Evolutionary conservation across 352 stramenopile genomes (phyloP).

Genomic region (Phytophthora palmivora): DNA sequence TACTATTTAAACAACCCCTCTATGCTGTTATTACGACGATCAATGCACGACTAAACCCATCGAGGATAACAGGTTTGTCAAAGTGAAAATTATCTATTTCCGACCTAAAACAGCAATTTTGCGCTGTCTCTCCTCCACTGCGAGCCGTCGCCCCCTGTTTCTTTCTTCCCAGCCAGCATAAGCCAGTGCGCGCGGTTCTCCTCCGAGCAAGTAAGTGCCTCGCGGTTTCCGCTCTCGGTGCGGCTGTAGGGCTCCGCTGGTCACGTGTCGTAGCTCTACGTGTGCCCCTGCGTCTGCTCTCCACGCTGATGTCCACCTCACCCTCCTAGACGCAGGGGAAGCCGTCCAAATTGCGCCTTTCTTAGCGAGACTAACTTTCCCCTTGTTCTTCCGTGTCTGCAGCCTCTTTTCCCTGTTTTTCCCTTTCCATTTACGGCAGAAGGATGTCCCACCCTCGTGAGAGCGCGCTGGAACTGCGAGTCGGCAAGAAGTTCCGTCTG

Average conservation of each 20-base stretch:
- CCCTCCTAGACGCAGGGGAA: conserved; percentile 9
- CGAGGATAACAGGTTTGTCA: neutral
- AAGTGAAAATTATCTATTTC: conserved; percentile 31
- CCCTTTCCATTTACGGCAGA: conserved; percentile 11
- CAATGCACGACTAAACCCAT: neutral
- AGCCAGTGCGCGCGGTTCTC: conserved; percentile 37
- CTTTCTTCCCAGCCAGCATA: conserved; percentile 46
- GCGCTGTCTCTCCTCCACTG: conserved; percentile 38
- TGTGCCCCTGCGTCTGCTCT: conserved; percentile 19
- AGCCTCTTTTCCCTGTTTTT: conserved; percentile 28
- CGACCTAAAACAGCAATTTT: conserved; percentile 21
- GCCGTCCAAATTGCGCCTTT: neutral
- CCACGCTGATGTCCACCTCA: neutral
- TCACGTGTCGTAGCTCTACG: neutral
- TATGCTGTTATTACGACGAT: neutral
- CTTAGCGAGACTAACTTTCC: conserved; percentile 16
- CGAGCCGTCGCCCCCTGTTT: conserved; percentile 46
- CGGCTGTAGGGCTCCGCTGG: neutral
- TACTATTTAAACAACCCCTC: neutral
- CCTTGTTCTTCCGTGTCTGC: neutral
- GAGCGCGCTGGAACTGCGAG: conserved; percentile 95
- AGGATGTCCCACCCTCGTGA: conserved; percentile 75
- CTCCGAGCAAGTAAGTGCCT: conserved; percentile 38
- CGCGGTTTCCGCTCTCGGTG: conserved; percentile 1
- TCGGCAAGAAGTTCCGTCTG: conserved; percentile 99